Percentiles rank a stretch among this genome's conserved stretches.
Evolutionary conservation across 177 flowering plant genomes (phyloP).

Genomic region (Tripterygium wilfordii): DNA sequence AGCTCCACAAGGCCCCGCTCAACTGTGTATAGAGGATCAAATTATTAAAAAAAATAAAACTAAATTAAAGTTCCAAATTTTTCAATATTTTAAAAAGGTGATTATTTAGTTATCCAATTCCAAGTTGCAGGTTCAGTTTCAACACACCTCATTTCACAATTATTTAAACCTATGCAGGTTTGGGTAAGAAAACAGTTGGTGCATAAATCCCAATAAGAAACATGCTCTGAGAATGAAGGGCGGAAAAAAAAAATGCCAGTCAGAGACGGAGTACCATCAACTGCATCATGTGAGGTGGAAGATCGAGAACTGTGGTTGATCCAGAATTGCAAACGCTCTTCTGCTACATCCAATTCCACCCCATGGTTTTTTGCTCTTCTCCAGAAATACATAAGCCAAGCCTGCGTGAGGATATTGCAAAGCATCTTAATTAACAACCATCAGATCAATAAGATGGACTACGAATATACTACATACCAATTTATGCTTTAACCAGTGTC

Average conservation of each 20-base stretch:
- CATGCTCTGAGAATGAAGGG: background rate
- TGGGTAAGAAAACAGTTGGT: too few species aligned
- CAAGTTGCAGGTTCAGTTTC: too few species aligned
- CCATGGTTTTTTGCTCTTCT: constrained; percentile 74
- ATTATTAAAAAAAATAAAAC: background rate
- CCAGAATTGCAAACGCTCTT: constrained; percentile 77
- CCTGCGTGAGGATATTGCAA: constrained; percentile 25
- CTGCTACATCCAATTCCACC: constrained; percentile 66
- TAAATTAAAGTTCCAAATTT: background rate
- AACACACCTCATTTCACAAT: too few species aligned
- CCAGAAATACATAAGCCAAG: constrained; percentile 93
- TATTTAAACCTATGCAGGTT: too few species aligned
- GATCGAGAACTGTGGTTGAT: constrained; percentile 33
- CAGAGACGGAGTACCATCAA: constrained; percentile 54
- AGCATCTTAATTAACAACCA: too few species aligned
- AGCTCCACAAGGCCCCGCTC: constrained; percentile 79
- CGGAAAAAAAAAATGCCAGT: background rate
- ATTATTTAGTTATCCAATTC: too few species aligned
- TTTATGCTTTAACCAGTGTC: too few species aligned
- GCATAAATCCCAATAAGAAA: too few species aligned
- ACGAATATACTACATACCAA: too few species aligned
- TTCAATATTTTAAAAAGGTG: too few species aligned
- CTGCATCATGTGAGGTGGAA: constrained; percentile 71
- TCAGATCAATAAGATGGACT: too few species aligned
- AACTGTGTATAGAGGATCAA: constrained; percentile 32